A percentile compares a stretch with the other conserved stretches of the same genome.
phyloP scores from a whole-genome alignment of 2,329 filamentous ascomycete genomes.

The Neofusicoccum parvum region DNA sequence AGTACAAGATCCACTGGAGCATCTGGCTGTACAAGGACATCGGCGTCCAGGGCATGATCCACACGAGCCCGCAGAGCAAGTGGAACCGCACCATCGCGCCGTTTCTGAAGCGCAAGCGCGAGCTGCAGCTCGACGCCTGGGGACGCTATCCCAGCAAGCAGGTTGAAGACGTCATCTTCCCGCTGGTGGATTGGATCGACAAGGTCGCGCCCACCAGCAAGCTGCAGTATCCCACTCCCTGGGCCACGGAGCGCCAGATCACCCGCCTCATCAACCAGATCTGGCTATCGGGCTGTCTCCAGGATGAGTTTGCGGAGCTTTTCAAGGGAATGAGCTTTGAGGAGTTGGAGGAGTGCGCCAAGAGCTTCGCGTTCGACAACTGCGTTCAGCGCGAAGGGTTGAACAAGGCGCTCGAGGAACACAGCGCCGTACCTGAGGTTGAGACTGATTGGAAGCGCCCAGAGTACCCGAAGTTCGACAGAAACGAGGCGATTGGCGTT shows the following conservation, averaged over 20 bases:
- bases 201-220: slow-evolving; percentile 29
- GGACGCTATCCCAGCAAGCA: slow-evolving; percentile 44
- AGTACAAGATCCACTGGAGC: slow-evolving; percentile 56
- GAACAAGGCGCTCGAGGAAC: slow-evolving; percentile 53
- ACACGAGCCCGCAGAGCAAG: slow-evolving; percentile 24
- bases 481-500: background rate
- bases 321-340: slow-evolving; percentile 55
- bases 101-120: slow-evolving; percentile 59
- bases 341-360: slow-evolving; percentile 58
- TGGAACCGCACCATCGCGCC: slow-evolving; percentile 54
- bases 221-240: slow-evolving; percentile 33
- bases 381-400: slow-evolving; percentile 55
- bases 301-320: slow-evolving; percentile 58
- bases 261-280: slow-evolving; percentile 49
- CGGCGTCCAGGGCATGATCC: slow-evolving; percentile 36
- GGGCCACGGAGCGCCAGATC: slow-evolving; percentile 35
- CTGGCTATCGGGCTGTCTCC: slow-evolving; percentile 54
- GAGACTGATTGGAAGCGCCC: slow-evolving; percentile 10
- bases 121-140: slow-evolving; percentile 59
- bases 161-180: slow-evolving; percentile 48
- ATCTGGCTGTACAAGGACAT: slow-evolving; percentile 49
- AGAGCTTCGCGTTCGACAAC: slow-evolving; percentile 57
- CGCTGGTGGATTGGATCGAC: slow-evolving; percentile 38
- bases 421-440: slow-evolving; percentile 34
- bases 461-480: background rate